phyloP scores from a whole-genome alignment of 1,284 basidiomycete species.

The Puccinia coronata region DNA sequence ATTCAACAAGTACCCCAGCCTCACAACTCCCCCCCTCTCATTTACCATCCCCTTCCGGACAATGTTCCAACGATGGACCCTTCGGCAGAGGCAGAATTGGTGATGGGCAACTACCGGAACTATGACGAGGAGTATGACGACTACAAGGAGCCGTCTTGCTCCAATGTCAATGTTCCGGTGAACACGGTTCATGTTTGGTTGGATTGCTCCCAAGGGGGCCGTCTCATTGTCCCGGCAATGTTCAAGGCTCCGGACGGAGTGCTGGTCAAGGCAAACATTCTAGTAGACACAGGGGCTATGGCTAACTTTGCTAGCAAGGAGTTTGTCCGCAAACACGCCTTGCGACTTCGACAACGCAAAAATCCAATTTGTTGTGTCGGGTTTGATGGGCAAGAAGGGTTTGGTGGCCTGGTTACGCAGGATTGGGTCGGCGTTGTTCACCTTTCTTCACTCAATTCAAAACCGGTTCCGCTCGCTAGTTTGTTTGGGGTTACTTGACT shows the following conservation, averaged over 20 bases:
- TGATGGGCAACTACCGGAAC: no score
- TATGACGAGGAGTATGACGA: not conserved
- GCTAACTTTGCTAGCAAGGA: not conserved
- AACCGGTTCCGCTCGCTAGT: not conserved
- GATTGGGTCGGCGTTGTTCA: not conserved
- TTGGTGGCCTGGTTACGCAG: not conserved
- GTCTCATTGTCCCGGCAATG: not conserved
- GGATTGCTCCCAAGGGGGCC: not conserved
- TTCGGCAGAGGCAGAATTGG: no score
- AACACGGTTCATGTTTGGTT: not conserved
- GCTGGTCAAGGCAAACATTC: not conserved
- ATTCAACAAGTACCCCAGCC: no score
- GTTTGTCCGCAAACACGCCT: not conserved
- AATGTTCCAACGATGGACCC: no score
- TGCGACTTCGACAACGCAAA: not conserved
- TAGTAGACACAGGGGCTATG: not conserved
- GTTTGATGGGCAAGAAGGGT: not conserved
- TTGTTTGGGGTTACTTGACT: conserved; percentile 6
- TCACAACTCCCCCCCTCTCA: no score
- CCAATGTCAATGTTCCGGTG: not conserved
- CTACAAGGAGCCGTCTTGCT: not conserved
- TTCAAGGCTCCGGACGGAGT: not conserved
- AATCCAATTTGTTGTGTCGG: not conserved
- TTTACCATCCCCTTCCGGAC: no score
- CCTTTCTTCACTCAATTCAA: not conserved